Conservation (phyloP, 2,329 filamentous ascomycete species). For the Botrytis fabae region DNA sequence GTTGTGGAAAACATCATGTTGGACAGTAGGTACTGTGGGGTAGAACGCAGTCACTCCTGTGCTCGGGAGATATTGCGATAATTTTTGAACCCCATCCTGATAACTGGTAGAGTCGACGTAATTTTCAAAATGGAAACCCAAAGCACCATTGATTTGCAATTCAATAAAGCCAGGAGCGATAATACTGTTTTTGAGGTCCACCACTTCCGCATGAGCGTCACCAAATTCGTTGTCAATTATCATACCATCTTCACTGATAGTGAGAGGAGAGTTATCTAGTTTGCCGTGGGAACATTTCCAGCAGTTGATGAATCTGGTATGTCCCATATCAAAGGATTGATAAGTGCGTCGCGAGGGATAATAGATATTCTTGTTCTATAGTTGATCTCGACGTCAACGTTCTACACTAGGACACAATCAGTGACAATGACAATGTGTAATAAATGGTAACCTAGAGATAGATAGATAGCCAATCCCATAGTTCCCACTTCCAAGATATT, state of each 20-base stretch:
- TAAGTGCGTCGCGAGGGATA: background rate
- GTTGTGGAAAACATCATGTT: slow-evolving; percentile 45
- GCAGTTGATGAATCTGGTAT: slow-evolving; percentile 36
- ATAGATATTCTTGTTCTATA: background rate
- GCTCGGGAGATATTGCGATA: slow-evolving; percentile 50
- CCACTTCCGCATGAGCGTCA: slow-evolving; percentile 27
- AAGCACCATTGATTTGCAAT: slow-evolving; percentile 51
- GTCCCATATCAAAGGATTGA: slow-evolving; percentile 24
- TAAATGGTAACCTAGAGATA: background rate
- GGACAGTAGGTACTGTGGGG: slow-evolving; percentile 54
- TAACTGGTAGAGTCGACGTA: slow-evolving; percentile 46
- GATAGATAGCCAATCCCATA: background rate
- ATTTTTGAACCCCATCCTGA: slow-evolving; percentile 46
- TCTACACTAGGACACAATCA: background rate
- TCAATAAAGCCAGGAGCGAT: slow-evolving; percentile 57
- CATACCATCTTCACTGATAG: slow-evolving; percentile 30
- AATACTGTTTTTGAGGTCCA: slow-evolving; percentile 51
- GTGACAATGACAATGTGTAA: background rate
- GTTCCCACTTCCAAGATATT: background rate
- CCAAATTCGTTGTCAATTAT: slow-evolving; percentile 34
- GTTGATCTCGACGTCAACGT: background rate
- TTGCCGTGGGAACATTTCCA: slow-evolving; percentile 33
- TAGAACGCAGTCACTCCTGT: slow-evolving; percentile 56
- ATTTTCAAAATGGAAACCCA: slow-evolving; percentile 55
- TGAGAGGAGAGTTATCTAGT: slow-evolving; percentile 30